Conservation (phyloP, 192 early-diverging fungal genomes). For the Spinellus fusiger region DNA sequence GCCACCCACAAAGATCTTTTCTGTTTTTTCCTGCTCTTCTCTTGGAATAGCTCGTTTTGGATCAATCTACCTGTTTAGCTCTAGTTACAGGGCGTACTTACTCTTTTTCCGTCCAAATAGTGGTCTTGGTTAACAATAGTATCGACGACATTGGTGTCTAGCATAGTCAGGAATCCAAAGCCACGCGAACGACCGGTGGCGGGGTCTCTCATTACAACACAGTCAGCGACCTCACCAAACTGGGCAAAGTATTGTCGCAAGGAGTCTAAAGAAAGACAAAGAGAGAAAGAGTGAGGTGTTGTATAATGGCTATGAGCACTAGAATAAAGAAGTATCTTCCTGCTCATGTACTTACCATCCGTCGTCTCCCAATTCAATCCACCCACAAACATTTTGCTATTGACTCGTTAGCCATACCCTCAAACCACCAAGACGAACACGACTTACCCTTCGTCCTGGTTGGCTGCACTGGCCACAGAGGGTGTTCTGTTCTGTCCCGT, state of each 20-base stretch:
- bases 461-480: constrained; percentile 19
- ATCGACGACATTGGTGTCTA: constrained; percentile 54
- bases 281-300: constrained; percentile 4
- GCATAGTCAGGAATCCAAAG: constrained; percentile 76
- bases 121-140: constrained; percentile 62
- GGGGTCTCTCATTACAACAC: constrained; percentile 71
- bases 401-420: not conserved
- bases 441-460: constrained; percentile 31
- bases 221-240: constrained; percentile 68
- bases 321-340: constrained; percentile 2
- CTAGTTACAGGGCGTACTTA: constrained; percentile 37
- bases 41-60: constrained; percentile 68
- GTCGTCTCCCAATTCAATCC: constrained; percentile 81
- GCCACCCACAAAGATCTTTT: constrained; percentile 94
- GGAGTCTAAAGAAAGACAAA: constrained; percentile 52
- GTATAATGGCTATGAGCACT: not conserved
- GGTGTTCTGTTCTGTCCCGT: not conserved
- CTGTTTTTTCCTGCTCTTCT: constrained; percentile 69
- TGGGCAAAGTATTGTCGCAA: constrained; percentile 62
- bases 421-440: constrained; percentile 1
- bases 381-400: constrained; percentile 79
- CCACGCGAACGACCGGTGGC: constrained; percentile 63
- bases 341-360: constrained; percentile 57
- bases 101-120: constrained; percentile 72
- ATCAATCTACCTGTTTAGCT: constrained; percentile 50